Conservation (phyloP, 2,329 filamentous ascomycete genomes). For the Botrytis tulipae region DNA sequence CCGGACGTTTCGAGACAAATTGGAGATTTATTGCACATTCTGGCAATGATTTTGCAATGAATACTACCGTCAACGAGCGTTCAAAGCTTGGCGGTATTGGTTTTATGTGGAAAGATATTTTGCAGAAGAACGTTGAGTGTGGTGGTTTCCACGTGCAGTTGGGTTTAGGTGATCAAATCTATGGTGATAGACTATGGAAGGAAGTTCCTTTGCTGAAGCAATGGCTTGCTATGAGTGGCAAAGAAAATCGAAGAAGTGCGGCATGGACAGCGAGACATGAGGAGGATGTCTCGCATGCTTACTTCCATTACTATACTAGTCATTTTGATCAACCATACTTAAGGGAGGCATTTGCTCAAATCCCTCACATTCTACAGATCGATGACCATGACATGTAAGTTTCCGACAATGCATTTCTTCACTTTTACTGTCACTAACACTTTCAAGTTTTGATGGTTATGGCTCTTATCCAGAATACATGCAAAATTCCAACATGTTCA, state of each 20-base stretch:
- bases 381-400: slow-evolving; percentile 98
- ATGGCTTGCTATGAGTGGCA: slow-evolving; percentile 89
- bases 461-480: slow-evolving; percentile 98
- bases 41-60: slow-evolving; percentile 90
- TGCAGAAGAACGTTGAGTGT: slow-evolving; percentile 95
- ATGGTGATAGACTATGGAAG: slow-evolving; percentile 93
- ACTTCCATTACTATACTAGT: slow-evolving; percentile 98
- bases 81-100: slow-evolving; percentile 83
- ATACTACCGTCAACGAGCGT: slow-evolving; percentile 82
- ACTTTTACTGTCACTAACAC: slow-evolving; percentile 22
- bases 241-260: slow-evolving; percentile 86
- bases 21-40: slow-evolving; percentile 97
- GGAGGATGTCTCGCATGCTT: slow-evolving; percentile 92
- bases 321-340: slow-evolving; percentile 97
- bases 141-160: slow-evolving; percentile 94
- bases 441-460: slow-evolving; percentile 85
- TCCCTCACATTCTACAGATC: slow-evolving; percentile 87
- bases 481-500: slow-evolving; percentile 97
- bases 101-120: slow-evolving; percentile 98
- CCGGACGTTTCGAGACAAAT: slow-evolving; percentile 81
- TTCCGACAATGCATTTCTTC: neutral
- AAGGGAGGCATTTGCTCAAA: slow-evolving; percentile 94
- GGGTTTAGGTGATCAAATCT: slow-evolving; percentile 90
- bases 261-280: slow-evolving; percentile 93
- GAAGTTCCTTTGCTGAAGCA: slow-evolving; percentile 91